phyloP scores from a whole-genome alignment of 2,329 filamentous ascomycete species.

The Sclerotinia minor region DNA sequence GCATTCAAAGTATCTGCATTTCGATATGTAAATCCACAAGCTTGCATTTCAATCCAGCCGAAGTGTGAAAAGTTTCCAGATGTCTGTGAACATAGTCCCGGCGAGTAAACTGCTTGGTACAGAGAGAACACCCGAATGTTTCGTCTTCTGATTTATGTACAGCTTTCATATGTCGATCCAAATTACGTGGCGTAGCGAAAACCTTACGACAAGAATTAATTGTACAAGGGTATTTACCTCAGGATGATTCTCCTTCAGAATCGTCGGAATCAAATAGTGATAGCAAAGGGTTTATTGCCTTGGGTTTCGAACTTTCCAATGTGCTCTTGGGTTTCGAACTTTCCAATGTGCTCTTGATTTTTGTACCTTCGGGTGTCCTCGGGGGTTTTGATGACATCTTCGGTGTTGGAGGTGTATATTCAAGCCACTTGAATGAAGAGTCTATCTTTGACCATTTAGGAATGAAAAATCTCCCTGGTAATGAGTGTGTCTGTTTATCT shows the following conservation, averaged over 20 bases:
- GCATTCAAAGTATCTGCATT: background rate
- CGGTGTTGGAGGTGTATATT: background rate
- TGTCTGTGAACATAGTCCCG: background rate
- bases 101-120: background rate
- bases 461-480: slow-evolving; percentile 2
- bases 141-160: background rate
- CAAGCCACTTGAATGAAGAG: too few relatives aligned
- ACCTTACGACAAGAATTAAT: background rate
- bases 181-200: background rate
- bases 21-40: background rate
- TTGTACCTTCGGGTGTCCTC: background rate
- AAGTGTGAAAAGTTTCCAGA: background rate
- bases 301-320: background rate
- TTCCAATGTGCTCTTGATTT: background rate
- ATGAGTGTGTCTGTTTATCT: background rate
- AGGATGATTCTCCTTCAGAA: background rate
- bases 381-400: background rate
- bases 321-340: background rate
- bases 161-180: background rate
- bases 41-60: background rate
- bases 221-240: background rate
- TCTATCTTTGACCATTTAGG: slow-evolving; percentile 3
- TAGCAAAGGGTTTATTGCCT: background rate
- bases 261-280: background rate
- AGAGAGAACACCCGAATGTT: background rate